Evolutionary conservation across 2,329 filamentous ascomycete genomes (phyloP), one percentile per base, ranked within the genome.

Genomic region (Paracoccidioides brasiliensis): DNA sequence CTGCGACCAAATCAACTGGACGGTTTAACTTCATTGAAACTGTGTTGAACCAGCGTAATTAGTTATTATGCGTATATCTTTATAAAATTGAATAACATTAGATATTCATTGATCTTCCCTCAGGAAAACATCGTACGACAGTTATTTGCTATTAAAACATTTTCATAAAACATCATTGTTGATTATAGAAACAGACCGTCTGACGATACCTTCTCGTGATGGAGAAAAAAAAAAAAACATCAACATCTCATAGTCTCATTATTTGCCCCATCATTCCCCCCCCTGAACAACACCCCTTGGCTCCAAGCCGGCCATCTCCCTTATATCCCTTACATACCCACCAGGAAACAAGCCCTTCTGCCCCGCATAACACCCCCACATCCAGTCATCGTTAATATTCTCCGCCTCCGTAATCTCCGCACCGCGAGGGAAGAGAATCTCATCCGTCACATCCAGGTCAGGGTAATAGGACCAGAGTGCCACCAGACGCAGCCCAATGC

Each of bases 361-460:
- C 0, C 89, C 90, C 72, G 89, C 90, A 74, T 95, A 96, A 33
- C 83, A 82, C 0, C 91, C 91, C 72, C 85, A 86, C 64, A 80
- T 90, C 90, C 90, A 97, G 68, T 95, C 90, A 15, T 85, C 87
- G 67, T 95, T 95, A 50, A 94, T 82, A 68, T 93, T 86, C 67
- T 91, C 85, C 41, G 86, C 82, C 72, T 97, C 91, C 5, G 79
- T 78, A 12, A 97, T 80, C 69, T 93, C 87, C 0, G 90, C 90
- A 8, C 86, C 84, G 52, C 83, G 83, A 0, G 91, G 91, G 63
- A 97, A 96, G 59, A 84, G 70, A 43, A 97, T 72, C 71, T 97
- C 91, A 66, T 95, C 87, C 12, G 64, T 59, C 9, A 69, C 66
- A 1, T 64, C 66, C 5, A 70, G 67, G 2, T 79, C 78, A 0